Percentiles rank a stretch among this genome's conserved stretches.
Evolutionary conservation across 441 rosid genomes (phyloP).

Genomic region (Theobroma grandiflorum): DNA sequence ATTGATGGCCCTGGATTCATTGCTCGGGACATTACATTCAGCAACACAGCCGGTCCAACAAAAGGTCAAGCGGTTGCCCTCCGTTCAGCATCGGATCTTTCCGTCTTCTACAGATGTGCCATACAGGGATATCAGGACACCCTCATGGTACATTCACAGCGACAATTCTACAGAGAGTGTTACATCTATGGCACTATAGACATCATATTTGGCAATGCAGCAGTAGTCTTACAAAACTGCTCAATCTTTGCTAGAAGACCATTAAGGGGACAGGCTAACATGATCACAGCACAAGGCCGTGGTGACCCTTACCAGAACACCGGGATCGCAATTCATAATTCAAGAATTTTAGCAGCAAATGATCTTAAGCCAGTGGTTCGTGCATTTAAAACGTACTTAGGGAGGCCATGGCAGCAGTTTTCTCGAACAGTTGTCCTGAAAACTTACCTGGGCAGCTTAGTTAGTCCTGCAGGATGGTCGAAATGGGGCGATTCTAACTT

Average conservation of each 20-base stretch:
- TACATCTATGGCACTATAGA: constrained; percentile 85
- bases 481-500: constrained; percentile 58
- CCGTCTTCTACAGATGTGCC: constrained; percentile 83
- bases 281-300: constrained; percentile 79
- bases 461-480: constrained; percentile 75
- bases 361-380: constrained; percentile 53
- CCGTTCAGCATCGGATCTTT: constrained; percentile 86
- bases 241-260: constrained; percentile 60
- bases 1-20: constrained; percentile 67
- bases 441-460: constrained; percentile 52
- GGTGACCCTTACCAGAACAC: constrained; percentile 67
- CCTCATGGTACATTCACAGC: constrained; percentile 73
- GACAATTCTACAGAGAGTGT: constrained; percentile 83
- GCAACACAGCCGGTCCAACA: constrained; percentile 78
- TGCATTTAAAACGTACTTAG: constrained; percentile 56
- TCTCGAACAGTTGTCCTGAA: constrained; percentile 62
- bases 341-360: constrained; percentile 52
- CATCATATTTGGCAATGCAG: constrained; percentile 86
- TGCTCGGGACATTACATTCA: constrained; percentile 79
- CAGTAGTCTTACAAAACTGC: constrained; percentile 74
- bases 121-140: constrained; percentile 91
- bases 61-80: constrained; percentile 91
- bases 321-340: constrained; percentile 75
- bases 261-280: constrained; percentile 52
- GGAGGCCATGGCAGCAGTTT: constrained; percentile 80